These are phyloP conservation scores for Phytophthora citricola DNA, from an alignment of 352 stramenopile genomes.

Conservation along the genomic window DNA sequence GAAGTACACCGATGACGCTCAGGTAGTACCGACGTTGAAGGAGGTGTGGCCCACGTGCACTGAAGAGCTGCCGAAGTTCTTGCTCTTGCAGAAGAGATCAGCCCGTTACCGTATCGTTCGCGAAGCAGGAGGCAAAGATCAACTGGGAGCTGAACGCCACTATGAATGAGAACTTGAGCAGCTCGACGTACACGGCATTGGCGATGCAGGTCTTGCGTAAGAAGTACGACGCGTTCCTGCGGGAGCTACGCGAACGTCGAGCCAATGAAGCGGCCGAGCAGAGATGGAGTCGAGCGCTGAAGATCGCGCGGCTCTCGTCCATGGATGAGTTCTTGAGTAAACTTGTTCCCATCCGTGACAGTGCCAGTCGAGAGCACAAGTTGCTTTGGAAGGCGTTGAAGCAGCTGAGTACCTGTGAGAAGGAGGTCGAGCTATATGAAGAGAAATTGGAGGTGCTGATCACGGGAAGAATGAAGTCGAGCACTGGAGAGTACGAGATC, in stretches of 20 bases:
- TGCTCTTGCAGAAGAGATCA: constrained; percentile 67
- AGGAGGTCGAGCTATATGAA: constrained; percentile 50
- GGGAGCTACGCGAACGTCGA: constrained; percentile 46
- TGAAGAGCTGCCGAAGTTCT: constrained; percentile 56
- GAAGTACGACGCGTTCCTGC: constrained; percentile 60
- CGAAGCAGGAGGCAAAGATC: constrained; percentile 19
- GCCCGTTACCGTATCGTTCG: constrained; percentile 52
- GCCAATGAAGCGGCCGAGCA: constrained; percentile 44
- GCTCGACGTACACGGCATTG: constrained; percentile 29
- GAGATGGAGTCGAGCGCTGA: constrained; percentile 47
- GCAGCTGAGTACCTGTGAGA: constrained; percentile 19
- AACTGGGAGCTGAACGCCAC: constrained; percentile 46
- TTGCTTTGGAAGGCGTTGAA: constrained; percentile 61
- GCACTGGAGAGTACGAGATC: constrained; percentile 30
- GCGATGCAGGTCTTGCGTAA: constrained; percentile 59
- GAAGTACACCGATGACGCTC: constrained; percentile 5
- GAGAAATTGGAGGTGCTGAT: constrained; percentile 59
- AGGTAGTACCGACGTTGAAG: constrained; percentile 25
- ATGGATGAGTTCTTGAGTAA: constrained; percentile 39
- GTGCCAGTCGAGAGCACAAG: constrained; percentile 49
- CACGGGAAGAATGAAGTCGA: constrained; percentile 44
- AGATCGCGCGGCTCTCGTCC: constrained; percentile 35
- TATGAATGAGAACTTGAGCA: constrained; percentile 30
- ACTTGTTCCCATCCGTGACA: constrained; percentile 29
- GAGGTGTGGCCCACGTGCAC: constrained; percentile 59